phyloP scores from a whole-genome alignment of 352 stramenopile species.

The Pythium vanterpoolii region DNA sequence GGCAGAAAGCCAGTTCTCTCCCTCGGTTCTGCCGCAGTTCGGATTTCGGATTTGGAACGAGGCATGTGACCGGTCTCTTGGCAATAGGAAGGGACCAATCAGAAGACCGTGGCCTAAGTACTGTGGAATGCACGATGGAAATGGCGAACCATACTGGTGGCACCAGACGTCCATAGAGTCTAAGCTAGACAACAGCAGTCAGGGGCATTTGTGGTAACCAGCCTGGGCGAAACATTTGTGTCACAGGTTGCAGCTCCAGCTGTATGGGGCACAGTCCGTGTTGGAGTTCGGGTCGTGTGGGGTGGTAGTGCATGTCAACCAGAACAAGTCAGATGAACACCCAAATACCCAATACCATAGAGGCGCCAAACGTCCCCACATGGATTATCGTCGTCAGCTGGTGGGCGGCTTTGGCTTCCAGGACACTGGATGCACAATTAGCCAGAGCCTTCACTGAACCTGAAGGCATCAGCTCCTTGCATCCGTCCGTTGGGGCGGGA shows the following conservation, averaged over 20 bases:
- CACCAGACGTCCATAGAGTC: too few species aligned
- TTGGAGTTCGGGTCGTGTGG: not conserved
- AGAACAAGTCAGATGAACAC: not conserved
- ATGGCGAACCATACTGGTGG: not conserved
- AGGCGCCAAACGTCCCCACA: not conserved
- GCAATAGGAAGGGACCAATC: not conserved
- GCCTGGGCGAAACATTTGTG: not conserved
- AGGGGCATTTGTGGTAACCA: not conserved
- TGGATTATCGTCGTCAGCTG: not conserved
- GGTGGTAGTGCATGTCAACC: too few species aligned
- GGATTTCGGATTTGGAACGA: too few species aligned
- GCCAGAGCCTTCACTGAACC: too few species aligned
- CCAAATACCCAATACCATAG: not conserved
- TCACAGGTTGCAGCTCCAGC: not conserved
- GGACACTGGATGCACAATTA: not conserved
- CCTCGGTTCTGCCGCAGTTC: too few species aligned
- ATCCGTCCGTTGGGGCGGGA: not conserved
- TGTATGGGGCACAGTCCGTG: too few species aligned
- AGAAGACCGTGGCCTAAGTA: not conserved
- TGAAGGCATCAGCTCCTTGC: too few species aligned
- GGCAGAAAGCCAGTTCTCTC: constrained; percentile 14
- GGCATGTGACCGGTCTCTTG: constrained; percentile 4
- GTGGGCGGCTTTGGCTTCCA: constrained; percentile 8
- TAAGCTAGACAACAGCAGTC: constrained; percentile 1
- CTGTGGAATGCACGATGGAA: not conserved